Conservation (phyloP, 176 grass and related monocot genomes). For the Triticum monococcum region DNA sequence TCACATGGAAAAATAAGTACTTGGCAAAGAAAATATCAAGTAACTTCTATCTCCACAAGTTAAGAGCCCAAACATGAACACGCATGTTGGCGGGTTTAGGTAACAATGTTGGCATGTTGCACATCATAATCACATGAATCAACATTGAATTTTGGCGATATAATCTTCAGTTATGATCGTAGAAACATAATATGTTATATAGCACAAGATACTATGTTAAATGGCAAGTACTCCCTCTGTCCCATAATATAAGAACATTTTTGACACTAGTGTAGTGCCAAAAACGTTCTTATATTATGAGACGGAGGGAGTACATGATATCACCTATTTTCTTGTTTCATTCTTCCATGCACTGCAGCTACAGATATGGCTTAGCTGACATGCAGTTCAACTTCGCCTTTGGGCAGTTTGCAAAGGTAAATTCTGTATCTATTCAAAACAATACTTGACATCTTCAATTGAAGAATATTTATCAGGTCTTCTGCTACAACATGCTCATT, state of each 20-base stretch:
- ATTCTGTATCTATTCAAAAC: not conserved
- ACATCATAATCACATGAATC: constrained; percentile 18
- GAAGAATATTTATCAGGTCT: not conserved
- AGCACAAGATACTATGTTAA: not conserved
- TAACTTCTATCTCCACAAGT: not conserved
- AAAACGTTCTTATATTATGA: no score
- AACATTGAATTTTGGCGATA: not conserved
- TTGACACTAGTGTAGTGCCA: no score
- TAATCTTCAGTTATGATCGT: not conserved
- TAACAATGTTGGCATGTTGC: not conserved
- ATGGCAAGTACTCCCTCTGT: not conserved
- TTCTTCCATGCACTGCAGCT: constrained; percentile 1
- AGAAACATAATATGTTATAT: not conserved
- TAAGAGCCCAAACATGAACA: not conserved
- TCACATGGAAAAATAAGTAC: not conserved
- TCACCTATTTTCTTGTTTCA: not conserved
- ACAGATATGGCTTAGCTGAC: not conserved
- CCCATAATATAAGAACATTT: no score
- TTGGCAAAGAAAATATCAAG: not conserved
- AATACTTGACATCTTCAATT: not conserved
- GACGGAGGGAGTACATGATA: not conserved
- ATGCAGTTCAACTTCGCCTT: not conserved
- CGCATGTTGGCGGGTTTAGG: not conserved
- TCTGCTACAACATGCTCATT: not conserved
- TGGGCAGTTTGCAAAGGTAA: not conserved